Evolutionary conservation across 495 filamentous ascomycete species (phyloP), one percentile per base, ranked within the genome.

Genomic region (Thermothielavioides terrestris): DNA sequence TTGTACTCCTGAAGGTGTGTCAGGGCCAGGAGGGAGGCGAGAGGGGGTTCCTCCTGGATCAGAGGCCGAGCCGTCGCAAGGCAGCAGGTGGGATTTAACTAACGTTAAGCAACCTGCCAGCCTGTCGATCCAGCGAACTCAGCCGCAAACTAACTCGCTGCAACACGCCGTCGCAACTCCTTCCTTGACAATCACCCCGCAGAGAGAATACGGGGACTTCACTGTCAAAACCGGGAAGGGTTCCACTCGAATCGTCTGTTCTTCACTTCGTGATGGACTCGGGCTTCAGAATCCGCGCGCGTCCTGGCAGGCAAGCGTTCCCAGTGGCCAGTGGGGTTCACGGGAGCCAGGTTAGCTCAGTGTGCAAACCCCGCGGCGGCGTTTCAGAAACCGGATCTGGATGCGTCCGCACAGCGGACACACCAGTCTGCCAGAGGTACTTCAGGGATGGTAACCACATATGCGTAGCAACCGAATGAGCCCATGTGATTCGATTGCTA

Each of bases 1-100:
- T 43, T 27, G 56, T 55, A 25, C 41, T 55, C 31, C 30, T 47
- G 35, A 36, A 39, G n/a, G n/a, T 62, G 53, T 57, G 49, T 59
- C 50, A 61, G 40, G 54, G 35, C 30, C 25, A 40, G 46, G 40
- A 39, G 40, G 37, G 49, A 36, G 54, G 35, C 30, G 23, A 40
- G 46, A 36, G 42, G 40, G 37, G 49, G 39, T 22, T 22, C 35
- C 5, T 32, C 40, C 17, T 15, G 49, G 42, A 47, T 26, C 42
- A 34, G 18, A 22, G 10, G 28, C 27, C 32, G 22, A n/a, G 12
- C 34, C 34, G 34, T 28, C 27, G 38, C 30, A 30, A 41, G 38
- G 42, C 36, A 37, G 22, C 18, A 21, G 44, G 52, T 30, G 40
- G 52, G 45, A 37, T 40, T 50, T 50, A 41, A 49, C 4, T 9